These are phyloP conservation scores for Cinchona pubescens DNA, from an alignment of 257 asterid species.

Conservation along the genomic window DNA sequence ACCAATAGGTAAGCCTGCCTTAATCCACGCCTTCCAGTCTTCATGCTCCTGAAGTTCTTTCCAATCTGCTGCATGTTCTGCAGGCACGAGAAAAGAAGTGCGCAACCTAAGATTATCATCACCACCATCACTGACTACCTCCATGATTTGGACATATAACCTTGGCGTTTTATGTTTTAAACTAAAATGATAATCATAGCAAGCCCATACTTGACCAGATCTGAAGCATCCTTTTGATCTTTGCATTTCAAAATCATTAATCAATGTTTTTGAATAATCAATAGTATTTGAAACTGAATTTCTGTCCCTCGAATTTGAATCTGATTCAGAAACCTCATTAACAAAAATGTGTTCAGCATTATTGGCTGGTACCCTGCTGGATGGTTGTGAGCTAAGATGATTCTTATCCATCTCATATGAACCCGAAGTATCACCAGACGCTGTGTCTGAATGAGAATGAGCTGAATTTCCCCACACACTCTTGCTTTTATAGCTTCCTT, in stretches of 20 bases:
- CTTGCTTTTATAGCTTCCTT: slow-evolving; percentile 16
- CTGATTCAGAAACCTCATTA: neutral
- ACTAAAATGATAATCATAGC: slow-evolving; percentile 51
- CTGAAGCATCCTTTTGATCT: slow-evolving; percentile 36
- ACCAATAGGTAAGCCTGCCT: slow-evolving; percentile 43
- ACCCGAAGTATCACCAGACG: slow-evolving; percentile 9
- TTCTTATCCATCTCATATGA: neutral
- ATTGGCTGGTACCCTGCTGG: neutral
- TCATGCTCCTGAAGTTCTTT: slow-evolving; percentile 45
- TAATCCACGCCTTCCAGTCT: slow-evolving; percentile 30
- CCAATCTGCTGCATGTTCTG: slow-evolving; percentile 43
- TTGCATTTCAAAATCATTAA: slow-evolving; percentile 51
- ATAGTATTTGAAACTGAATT: neutral
- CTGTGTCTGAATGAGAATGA: slow-evolving; percentile 35
- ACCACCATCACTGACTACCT: slow-evolving; percentile 15
- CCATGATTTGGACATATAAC: slow-evolving; percentile 50
- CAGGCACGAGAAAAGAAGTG: slow-evolving; percentile 25
- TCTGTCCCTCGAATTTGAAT: neutral
- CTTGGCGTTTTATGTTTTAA: too few relatives aligned
- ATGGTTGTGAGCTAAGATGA: neutral
- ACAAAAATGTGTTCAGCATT: neutral
- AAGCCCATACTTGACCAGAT: slow-evolving; percentile 62
- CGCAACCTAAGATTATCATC: neutral
- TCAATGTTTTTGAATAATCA: slow-evolving; percentile 48
- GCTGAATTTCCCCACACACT: too few relatives aligned